phyloP scores from a whole-genome alignment of 1,284 basidiomycete genomes.

The Cutaneotrichosporon mucoides region DNA sequence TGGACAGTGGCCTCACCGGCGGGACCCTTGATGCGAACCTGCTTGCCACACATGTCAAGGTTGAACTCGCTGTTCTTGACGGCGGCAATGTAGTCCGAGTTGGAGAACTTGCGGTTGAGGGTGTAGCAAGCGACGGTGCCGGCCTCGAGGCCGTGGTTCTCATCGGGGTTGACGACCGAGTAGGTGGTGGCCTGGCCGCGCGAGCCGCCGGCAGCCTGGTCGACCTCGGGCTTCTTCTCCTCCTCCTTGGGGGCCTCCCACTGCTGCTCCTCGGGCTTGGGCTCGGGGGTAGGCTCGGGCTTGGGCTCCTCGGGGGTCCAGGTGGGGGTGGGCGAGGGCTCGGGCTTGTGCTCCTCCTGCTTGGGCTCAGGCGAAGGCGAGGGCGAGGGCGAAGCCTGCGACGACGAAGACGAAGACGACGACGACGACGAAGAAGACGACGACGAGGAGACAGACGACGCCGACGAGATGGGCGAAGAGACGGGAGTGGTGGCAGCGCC shows the following conservation, averaged over 20 bases:
- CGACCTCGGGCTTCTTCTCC: no score
- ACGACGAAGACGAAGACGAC: no score
- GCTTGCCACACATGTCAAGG: background rate
- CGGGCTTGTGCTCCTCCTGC: background rate
- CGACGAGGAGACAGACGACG: no score
- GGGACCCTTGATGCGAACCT: background rate
- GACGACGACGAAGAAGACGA: no score
- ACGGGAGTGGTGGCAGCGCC: background rate
- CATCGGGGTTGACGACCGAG: conserved; percentile 4
- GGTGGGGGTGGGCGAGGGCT: background rate
- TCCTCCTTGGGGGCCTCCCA: no score
- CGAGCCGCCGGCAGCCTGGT: no score
- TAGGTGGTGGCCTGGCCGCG: conserved; percentile 5
- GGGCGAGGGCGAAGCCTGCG: no score
- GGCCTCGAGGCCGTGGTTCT: conserved; percentile 9
- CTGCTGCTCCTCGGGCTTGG: no score
- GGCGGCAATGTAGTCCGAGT: background rate
- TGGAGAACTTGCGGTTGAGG: background rate
- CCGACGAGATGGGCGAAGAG: background rate
- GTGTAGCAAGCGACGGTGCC: conserved; percentile 2
- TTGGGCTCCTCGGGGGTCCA: background rate
- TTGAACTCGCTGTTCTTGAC: background rate
- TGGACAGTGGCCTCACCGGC: background rate
- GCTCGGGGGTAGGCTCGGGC: no score
- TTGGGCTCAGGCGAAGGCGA: no score